A percentile compares a stretch with the other conserved stretches of the same genome.
These are phyloP conservation scores for Calophaca sinica DNA, from an alignment of 306 rosid genomes.

Conservation along the genomic window DNA sequence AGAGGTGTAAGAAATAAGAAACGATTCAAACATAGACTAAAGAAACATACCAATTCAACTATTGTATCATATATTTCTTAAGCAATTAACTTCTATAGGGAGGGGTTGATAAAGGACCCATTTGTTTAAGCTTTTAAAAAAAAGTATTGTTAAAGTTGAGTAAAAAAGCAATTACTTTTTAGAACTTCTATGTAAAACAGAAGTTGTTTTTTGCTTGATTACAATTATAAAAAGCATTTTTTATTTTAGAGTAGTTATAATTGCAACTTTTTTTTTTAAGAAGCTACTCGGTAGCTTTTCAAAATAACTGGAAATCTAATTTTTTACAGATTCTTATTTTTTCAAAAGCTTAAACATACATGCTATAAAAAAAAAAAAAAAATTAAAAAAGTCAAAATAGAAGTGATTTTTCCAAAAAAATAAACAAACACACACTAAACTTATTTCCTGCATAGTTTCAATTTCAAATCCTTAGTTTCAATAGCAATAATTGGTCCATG, in stretches of 20 bases:
- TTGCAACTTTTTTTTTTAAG: too few species aligned
- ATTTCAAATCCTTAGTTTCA: slow-evolving; percentile 23
- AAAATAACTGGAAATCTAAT: not conserved
- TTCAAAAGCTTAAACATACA: slow-evolving; percentile 2
- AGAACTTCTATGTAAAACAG: not conserved
- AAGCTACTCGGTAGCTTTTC: not conserved
- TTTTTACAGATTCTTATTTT: not conserved
- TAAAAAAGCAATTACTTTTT: not conserved
- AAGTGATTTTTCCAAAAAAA: too few species aligned
- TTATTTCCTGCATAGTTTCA: slow-evolving; percentile 25
- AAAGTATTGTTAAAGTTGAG: not conserved
- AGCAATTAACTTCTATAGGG: not conserved
- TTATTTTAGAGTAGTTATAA: not conserved
- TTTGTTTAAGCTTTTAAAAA: not conserved
- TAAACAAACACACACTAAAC: not conserved
- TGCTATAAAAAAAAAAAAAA: not conserved
- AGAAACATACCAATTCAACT: slow-evolving; percentile 14
- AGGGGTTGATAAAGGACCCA: not conserved
- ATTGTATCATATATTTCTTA: slow-evolving; percentile 6
- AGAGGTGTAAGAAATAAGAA: slow-evolving; percentile 7
- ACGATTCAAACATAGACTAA: slow-evolving; percentile 14
- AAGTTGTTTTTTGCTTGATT: not conserved
- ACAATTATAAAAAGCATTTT: not conserved
- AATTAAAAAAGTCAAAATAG: too few species aligned
- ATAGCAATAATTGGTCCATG: not conserved